Evolutionary conservation across 768 basidiomycete genomes (phyloP).

Genomic region (Crassisporium funariophilum): DNA sequence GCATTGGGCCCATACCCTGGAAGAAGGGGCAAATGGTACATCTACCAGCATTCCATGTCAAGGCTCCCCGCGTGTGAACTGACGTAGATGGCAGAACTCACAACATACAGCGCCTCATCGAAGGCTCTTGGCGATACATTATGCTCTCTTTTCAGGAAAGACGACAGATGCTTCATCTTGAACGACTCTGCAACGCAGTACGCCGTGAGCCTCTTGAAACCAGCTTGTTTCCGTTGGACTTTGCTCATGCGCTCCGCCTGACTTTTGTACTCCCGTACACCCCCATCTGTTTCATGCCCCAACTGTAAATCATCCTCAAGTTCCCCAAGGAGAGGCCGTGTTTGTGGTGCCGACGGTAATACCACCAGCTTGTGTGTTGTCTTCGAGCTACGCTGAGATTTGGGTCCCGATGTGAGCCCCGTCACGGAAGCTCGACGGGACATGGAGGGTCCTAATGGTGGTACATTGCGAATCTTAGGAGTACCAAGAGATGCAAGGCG

Average conservation of each 20-base stretch:
- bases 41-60: slow-evolving; percentile 42
- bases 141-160: slow-evolving; percentile 91
- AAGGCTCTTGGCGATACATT: slow-evolving; percentile 86
- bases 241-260: slow-evolving; percentile 89
- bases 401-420: slow-evolving; percentile 43
- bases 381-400: slow-evolving; percentile 82
- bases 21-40: slow-evolving; percentile 89
- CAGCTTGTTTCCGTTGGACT: slow-evolving; percentile 77
- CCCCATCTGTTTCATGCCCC: slow-evolving; percentile 67
- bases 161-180: slow-evolving; percentile 79
- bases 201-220: slow-evolving; percentile 82
- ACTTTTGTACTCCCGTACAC: slow-evolving; percentile 78
- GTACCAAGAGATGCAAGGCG: slow-evolving; percentile 31
- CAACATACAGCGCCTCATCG: slow-evolving; percentile 92
- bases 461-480: slow-evolving; percentile 22
- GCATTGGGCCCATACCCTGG: slow-evolving; percentile 88
- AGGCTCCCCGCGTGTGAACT: neutral
- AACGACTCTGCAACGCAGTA: slow-evolving; percentile 88
- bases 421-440: slow-evolving; percentile 43
- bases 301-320: slow-evolving; percentile 49
- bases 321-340: slow-evolving; percentile 58
- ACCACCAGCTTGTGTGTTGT: slow-evolving; percentile 90
- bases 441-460: slow-evolving; percentile 13
- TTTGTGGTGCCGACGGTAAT: slow-evolving; percentile 89
- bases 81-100: slow-evolving; percentile 42